Evolutionary conservation across 495 filamentous ascomycete species (phyloP).

Genomic region (Penicillium daleae): DNA sequence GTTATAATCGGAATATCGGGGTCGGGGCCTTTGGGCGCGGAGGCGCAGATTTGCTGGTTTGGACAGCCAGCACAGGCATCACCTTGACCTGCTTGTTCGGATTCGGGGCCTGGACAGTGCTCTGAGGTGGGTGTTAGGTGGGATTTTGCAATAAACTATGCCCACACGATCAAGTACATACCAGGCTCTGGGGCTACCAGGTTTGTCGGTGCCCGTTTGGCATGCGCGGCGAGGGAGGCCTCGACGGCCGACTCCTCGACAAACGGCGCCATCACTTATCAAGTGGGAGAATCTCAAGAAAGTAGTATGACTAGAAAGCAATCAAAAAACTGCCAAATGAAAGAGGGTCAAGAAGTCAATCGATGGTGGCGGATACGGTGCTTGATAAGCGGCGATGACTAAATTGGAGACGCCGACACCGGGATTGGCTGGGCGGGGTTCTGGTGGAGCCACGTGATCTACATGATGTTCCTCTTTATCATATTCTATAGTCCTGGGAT

Average conservation of each 20-base stretch:
- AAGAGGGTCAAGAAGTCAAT: conserved; percentile 22
- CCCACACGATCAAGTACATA: conserved; percentile 32
- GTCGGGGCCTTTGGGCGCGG: conserved; percentile 93
- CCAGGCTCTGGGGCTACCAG: conserved; percentile 92
- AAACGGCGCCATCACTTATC: conserved; percentile 63
- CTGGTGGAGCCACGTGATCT: background rate
- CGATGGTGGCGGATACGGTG: conserved; percentile 33
- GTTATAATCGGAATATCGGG: conserved; percentile 90
- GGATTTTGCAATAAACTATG: background rate
- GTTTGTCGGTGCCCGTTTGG: conserved; percentile 67
- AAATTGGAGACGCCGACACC: conserved; percentile 22
- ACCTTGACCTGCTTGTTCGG: conserved; percentile 77
- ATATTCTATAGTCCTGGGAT: background rate
- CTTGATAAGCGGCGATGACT: conserved; percentile 51
- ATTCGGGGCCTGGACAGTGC: conserved; percentile 95
- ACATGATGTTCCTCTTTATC: background rate
- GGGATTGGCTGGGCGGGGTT: conserved; percentile 10
- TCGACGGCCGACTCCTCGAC: conserved; percentile 65
- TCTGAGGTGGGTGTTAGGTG: conserved; percentile 47
- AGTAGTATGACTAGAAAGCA: background rate
- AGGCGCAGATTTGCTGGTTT: conserved; percentile 93
- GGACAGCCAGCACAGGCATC: conserved; percentile 93
- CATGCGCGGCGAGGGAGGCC: conserved; percentile 67
- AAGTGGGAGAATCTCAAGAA: background rate
- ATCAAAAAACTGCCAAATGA: background rate